Evolutionary conservation across 2,329 filamentous ascomycete species (phyloP), one percentile per base, ranked within the genome.

Genomic region (Fusarium coicis): DNA sequence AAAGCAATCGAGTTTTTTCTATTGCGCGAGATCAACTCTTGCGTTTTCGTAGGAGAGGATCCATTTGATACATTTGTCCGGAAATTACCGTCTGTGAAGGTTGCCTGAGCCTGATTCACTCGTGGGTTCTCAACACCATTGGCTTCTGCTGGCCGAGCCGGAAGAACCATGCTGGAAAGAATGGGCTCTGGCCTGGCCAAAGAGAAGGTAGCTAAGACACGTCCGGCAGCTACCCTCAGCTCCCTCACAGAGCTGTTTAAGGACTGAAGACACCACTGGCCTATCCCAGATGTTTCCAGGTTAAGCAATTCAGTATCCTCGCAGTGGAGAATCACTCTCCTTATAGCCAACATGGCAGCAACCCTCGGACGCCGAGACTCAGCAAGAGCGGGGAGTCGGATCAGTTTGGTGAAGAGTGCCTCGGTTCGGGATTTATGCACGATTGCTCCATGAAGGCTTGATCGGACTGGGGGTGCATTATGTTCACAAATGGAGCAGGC

Each of bases 191-290:
- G 65, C 39, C 70, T 78, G 14, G 70, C 73, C 1, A 78, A 84
- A 40, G 95, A 82, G 79, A 96, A 97, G 1, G 87, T 84, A 53
- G 90, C 86, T 32, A 96, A 80, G 1, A 91, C 90, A 67, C 89
- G 88, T 40, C 92, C 93, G 65, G 95, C 93, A 42, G 92, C 92
- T 75, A 98, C 89, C 37, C 96, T 91, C 34, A 98, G 84, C 80
- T 98, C 96, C 78, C 96, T 89, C 26, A 94, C 82, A 3, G 95
- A 97, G 81, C 95, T 97, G 72, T 92, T 91, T 43, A 98, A 84
- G 1, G 93, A 94, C 74, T 92, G 90, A 9, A 98, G 84, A 78
- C 94, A 95, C 89, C 93, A 96, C 77, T 95, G 91, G 0, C 93
- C 95, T 44, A 94, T 83, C 2, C 84, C 80, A 14, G 93, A 95